These are phyloP conservation scores for Metschnikowia vanudenii DNA, from an alignment of 805 yeast species.

Conservation along the genomic window DNA sequence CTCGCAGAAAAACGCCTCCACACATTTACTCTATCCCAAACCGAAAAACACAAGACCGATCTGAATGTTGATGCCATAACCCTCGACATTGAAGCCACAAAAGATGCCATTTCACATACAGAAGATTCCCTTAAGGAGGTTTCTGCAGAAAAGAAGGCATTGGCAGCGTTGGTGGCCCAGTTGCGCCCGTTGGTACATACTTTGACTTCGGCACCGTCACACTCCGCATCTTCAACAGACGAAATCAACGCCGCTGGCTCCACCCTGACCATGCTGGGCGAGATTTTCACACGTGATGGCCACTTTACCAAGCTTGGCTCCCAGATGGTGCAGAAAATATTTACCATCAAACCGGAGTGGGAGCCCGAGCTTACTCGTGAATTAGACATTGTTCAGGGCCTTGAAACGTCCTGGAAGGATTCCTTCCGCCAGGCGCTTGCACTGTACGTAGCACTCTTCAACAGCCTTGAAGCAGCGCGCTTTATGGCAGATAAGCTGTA, in stretches of 20 bases:
- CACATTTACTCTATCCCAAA: constrained; percentile 5
- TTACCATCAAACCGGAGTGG: constrained; percentile 36
- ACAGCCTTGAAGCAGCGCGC: constrained; percentile 30
- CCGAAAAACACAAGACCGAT: constrained; percentile 7
- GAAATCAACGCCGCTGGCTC: background rate
- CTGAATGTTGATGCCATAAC: background rate
- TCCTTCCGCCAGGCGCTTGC: constrained; percentile 30
- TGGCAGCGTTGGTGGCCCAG: constrained; percentile 15
- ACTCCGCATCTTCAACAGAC: background rate
- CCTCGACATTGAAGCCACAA: background rate
- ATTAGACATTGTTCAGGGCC: constrained; percentile 22
- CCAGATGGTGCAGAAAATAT: constrained; percentile 27
- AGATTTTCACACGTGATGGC: constrained; percentile 33
- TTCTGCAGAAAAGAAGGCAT: constrained; percentile 26
- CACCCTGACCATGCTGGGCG: background rate
- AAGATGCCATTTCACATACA: constrained; percentile 19
- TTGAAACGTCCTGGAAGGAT: constrained; percentile 33
- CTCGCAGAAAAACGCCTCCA: constrained; percentile 14
- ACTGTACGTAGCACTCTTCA: constrained; percentile 28
- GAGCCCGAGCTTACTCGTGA: constrained; percentile 29
- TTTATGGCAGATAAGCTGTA: constrained; percentile 25
- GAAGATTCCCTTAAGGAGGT: constrained; percentile 28
- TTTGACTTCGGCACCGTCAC: background rate
- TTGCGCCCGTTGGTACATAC: constrained; percentile 10
- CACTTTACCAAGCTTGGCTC: constrained; percentile 25